Evolutionary conservation across 768 basidiomycete genomes (phyloP), one percentile per base, ranked within the genome.

Genomic region (Gloeopeniophorella convolvens): DNA sequence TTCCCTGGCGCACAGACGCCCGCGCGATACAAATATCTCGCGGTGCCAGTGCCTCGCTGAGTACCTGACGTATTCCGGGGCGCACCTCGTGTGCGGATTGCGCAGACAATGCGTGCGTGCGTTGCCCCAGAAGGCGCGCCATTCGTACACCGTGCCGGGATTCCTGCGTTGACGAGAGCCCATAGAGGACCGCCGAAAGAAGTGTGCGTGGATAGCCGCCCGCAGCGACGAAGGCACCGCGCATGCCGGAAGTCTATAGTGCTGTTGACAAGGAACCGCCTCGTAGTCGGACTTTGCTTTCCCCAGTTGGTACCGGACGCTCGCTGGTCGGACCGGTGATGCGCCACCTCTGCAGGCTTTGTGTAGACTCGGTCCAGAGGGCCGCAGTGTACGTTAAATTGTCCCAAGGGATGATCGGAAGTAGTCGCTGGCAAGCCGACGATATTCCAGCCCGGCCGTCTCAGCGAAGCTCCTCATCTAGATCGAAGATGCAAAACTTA

Each of bases 1-100:
- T n/a, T n/a, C n/a, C n/a, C n/a, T n/a, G n/a, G n/a, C n/a, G n/a
- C n/a, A n/a, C n/a, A n/a, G n/a, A n/a, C n/a, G n/a, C n/a, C n/a
- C n/a, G n/a, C n/a, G n/a, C n/a, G n/a, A n/a, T n/a, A n/a, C n/a
- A n/a, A n/a, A n/a, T n/a, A n/a, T n/a, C n/a, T n/a, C n/a, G n/a
- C n/a, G n/a, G n/a, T n/a, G n/a, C n/a, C n/a, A n/a, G n/a, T n/a
- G n/a, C n/a, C n/a, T n/a, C n/a, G n/a, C n/a, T n/a, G n/a, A n/a
- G n/a, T n/a, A n/a, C 26, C 41, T 42, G 41, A 42, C 41, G 41
- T 42, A 42, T 28, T 42, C 41, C 41, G 41, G 41, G 41, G 41
- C 28, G 24, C 28, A 27, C 26, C 13, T 42, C 41, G 26, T 42
- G 28, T 28, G 41, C 18, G 9, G 40, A 27, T n/a, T 28, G 26